Percentiles rank a stretch among this genome's conserved stretches.
phyloP scores from a whole-genome alignment of 2,329 filamentous ascomycete genomes.

The Dothiorella sarmentorum region DNA sequence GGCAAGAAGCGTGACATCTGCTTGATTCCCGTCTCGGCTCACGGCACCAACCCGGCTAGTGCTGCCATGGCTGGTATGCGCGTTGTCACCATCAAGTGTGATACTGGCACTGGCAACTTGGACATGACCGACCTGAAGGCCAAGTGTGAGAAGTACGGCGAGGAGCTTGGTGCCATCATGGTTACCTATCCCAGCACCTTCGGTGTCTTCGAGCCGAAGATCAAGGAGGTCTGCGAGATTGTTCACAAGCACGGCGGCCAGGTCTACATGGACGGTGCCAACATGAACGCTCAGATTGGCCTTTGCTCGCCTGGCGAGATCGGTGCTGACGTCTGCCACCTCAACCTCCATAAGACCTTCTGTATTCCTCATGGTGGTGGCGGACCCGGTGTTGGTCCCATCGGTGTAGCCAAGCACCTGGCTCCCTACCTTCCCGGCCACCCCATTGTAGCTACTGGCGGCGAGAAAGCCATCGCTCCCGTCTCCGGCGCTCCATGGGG shows the following conservation, averaged over 20 bases:
- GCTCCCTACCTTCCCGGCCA: constrained; percentile 72
- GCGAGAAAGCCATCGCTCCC: constrained; percentile 60
- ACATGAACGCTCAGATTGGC: constrained; percentile 98
- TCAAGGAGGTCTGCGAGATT: constrained; percentile 79
- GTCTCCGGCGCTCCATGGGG: constrained; percentile 83
- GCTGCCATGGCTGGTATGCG: constrained; percentile 96
- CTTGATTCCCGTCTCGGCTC: constrained; percentile 89
- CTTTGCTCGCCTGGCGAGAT: constrained; percentile 93
- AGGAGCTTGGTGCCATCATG: constrained; percentile 90
- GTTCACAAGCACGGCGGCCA: constrained; percentile 87
- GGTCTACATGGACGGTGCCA: constrained; percentile 98
- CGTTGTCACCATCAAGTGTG: constrained; percentile 88
- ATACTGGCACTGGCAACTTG: constrained; percentile 80
- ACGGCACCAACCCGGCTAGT: constrained; percentile 93
- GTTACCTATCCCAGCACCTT: constrained; percentile 95
- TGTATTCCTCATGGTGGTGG: constrained; percentile 96
- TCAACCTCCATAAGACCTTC: constrained; percentile 98
- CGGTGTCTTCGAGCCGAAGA: constrained; percentile 86
- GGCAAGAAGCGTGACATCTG: constrained; percentile 80
- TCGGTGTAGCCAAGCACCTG: constrained; percentile 83
- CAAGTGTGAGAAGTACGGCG: constrained; percentile 84
- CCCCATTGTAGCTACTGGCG: constrained; percentile 57
- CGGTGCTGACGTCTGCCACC: constrained; percentile 91
- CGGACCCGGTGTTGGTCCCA: constrained; percentile 88
- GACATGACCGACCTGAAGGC: constrained; percentile 80